These are phyloP conservation scores for Blastosporella zonata DNA, from an alignment of 1,284 basidiomycete genomes.

Conservation along the genomic window DNA sequence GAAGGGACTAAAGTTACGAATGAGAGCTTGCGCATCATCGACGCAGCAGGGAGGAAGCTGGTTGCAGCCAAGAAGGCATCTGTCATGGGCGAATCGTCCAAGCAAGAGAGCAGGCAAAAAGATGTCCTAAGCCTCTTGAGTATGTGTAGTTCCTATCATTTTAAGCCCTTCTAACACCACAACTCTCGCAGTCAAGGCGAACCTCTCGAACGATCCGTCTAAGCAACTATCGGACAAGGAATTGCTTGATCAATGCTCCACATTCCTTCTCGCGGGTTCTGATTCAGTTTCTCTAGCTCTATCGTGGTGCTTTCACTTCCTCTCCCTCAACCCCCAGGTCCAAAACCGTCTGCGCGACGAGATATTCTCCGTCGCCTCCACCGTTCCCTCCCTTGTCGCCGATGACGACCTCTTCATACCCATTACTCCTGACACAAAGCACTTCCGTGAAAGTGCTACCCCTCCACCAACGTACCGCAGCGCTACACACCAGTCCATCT, in stretches of 20 bases:
- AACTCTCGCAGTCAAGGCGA: slow-evolving; percentile 41
- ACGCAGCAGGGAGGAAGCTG: slow-evolving; percentile 36
- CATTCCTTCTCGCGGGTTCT: slow-evolving; percentile 51
- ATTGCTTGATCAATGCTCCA: slow-evolving; percentile 50
- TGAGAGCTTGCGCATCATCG: slow-evolving; percentile 37
- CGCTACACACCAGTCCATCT: slow-evolving; percentile 5
- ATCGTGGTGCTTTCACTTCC: slow-evolving; percentile 52
- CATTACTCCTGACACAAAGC: not conserved
- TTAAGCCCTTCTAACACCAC: slow-evolving; percentile 4
- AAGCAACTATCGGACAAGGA: slow-evolving; percentile 45
- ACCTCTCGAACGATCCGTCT: slow-evolving; percentile 38
- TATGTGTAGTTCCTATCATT: slow-evolving; percentile 24
- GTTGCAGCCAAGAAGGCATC: slow-evolving; percentile 39
- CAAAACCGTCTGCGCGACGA: slow-evolving; percentile 48
- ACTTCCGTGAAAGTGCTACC: slow-evolving; percentile 1
- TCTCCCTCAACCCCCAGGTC: slow-evolving; percentile 44
- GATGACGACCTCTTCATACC: not conserved
- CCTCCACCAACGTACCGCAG: slow-evolving; percentile 14
- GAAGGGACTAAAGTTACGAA: slow-evolving; percentile 36
- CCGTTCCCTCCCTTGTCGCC: not conserved
- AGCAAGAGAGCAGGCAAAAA: slow-evolving; percentile 31
- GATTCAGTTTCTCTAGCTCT: slow-evolving; percentile 55
- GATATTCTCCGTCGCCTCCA: slow-evolving; percentile 23
- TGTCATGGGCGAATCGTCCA: slow-evolving; percentile 31
- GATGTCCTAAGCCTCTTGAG: slow-evolving; percentile 48